Evolutionary conservation across 352 stramenopile genomes (phyloP).

Genomic region (Aphanomyces invadans): DNA sequence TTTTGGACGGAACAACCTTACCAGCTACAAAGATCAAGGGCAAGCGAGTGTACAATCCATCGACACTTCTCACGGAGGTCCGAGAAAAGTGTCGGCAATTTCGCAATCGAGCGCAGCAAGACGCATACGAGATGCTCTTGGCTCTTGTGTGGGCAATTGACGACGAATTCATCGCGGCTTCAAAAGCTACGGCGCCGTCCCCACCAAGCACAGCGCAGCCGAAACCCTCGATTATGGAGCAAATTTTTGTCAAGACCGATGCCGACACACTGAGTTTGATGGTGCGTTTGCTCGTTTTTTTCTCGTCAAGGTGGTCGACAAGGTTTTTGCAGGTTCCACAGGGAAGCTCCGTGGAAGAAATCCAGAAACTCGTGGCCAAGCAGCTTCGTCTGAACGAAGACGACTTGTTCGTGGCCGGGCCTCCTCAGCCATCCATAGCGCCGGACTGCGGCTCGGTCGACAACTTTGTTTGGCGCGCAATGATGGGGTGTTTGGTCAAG

Average conservation of each 20-base stretch:
- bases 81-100: constrained; percentile 89
- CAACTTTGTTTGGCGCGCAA: constrained; percentile 5
- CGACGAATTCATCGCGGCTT: constrained; percentile 37
- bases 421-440: neutral
- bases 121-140: constrained; percentile 93
- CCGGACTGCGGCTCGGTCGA: neutral
- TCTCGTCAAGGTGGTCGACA: neutral
- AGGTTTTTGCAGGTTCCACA: neutral
- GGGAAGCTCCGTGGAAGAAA: constrained; percentile 7
- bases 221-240: neutral
- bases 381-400: constrained; percentile 17
- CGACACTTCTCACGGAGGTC: constrained; percentile 45
- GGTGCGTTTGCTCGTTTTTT: neutral
- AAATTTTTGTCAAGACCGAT: constrained; percentile 24
- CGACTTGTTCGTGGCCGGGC: constrained; percentile 7
- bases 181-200: neutral
- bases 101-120: constrained; percentile 92
- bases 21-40: constrained; percentile 9
- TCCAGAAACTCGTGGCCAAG: constrained; percentile 21
- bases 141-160: constrained; percentile 89
- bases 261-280: constrained; percentile 16
- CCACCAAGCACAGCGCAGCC: neutral
- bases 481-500: constrained; percentile 22
- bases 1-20: constrained; percentile 5
- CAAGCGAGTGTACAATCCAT: constrained; percentile 16